Evolutionary conservation across 2,329 filamentous ascomycete genomes (phyloP), one percentile per base, ranked within the genome.

Genomic region (Aspergillus caelatus): DNA sequence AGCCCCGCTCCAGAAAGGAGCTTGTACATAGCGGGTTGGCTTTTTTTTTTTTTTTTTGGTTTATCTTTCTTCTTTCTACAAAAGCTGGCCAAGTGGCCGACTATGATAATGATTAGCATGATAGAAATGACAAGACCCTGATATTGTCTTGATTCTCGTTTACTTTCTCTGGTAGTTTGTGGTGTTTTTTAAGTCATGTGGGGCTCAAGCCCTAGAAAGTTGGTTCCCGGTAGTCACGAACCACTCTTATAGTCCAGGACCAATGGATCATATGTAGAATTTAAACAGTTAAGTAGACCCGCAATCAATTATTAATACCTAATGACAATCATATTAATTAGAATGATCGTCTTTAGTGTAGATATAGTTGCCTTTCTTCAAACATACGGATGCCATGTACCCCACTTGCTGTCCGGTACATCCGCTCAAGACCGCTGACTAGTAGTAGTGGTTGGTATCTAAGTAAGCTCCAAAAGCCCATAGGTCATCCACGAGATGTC

Each of bases 61-160:
- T n/a, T n/a, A n/a, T n/a, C 3, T 8, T 48, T 45, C 4, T 3
- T 48, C 39, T n/a, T 39, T 36, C 14, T 12, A 46, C 39, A 28
- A 36, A 61, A 21, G n/a, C 61, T 53, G 46, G 55, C 50, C 43
- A n/a, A 57, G 57, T 23, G 52, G 55, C 58, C 53, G 19, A 64
- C 34, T 64, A 67, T 58, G 54, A 52, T 68, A 68, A 69, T 67
- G 63, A 68, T 52, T 63, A 66, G 62, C 59, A 67, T 70, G 62
- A 70, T 68, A 67, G 53, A 70, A 63, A 67, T 64, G 46, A 61
- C 55, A 65, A 64, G 32, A 65, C 54, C 52, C 52, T 21, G 34
- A 21, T 50, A 34, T 45, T 55, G 58, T 58, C 16, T 34, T 39
- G 58, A 32, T 21, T 30, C 9, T 2, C 10, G 9, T n/a, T 23